A percentile compares a stretch with the other conserved stretches of the same genome.
Evolutionary conservation across 2,329 filamentous ascomycete genomes (phyloP).

Genomic region (Fusarium nodosum): DNA sequence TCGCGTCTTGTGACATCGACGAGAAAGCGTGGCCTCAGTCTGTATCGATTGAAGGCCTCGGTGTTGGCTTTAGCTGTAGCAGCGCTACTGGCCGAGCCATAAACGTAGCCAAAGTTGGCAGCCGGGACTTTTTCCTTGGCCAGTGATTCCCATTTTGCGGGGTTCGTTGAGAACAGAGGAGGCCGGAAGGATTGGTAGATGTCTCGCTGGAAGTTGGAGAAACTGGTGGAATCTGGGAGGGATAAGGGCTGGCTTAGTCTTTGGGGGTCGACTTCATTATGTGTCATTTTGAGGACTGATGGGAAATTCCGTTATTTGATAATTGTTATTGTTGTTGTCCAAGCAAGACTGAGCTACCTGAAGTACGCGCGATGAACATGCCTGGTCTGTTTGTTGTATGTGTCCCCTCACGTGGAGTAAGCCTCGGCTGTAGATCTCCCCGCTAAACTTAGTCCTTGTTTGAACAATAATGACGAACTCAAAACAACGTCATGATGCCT

Average conservation of each 20-base stretch:
- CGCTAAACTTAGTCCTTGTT: not conserved
- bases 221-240: slow-evolving; percentile 37
- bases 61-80: slow-evolving; percentile 72
- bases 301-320: not conserved
- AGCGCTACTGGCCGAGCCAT: slow-evolving; percentile 72
- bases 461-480: not conserved
- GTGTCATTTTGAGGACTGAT: not conserved
- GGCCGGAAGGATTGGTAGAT: slow-evolving; percentile 46
- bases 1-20: slow-evolving; percentile 60
- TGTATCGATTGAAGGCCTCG: slow-evolving; percentile 67
- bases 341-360: not conserved
- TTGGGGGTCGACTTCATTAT: slow-evolving; percentile 17
- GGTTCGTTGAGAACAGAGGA: slow-evolving; percentile 41
- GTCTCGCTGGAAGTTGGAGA: slow-evolving; percentile 43
- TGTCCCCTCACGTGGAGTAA: slow-evolving; percentile 11
- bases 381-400: not conserved
- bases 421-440: slow-evolving; percentile 20
- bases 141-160: slow-evolving; percentile 42
- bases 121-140: slow-evolving; percentile 38
- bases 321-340: not conserved
- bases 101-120: slow-evolving; percentile 68
- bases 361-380: not conserved
- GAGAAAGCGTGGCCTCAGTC: slow-evolving; percentile 67
- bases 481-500: not conserved
- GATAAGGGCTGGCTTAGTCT: slow-evolving; percentile 19